Conservation (phyloP, 257 asterid species). For the Solanum rostratum region DNA sequence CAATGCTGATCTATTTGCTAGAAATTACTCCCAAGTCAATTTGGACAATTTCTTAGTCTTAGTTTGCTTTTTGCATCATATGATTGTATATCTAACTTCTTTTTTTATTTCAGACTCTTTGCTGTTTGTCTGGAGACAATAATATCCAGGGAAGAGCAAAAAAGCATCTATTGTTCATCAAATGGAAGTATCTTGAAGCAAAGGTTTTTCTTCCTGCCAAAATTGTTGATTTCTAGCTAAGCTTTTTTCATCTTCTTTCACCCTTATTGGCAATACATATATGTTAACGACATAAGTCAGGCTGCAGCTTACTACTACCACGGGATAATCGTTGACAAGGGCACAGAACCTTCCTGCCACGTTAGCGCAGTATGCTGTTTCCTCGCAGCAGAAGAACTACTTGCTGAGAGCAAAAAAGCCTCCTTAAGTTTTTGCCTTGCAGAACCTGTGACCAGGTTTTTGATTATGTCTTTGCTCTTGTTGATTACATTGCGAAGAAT, state of each 20-base stretch:
- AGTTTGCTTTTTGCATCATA: not conserved
- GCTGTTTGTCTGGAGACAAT: constrained; percentile 29
- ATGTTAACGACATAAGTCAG: constrained; percentile 9
- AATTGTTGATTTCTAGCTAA: not conserved
- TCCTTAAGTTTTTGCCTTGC: constrained; percentile 74
- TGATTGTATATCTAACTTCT: not conserved
- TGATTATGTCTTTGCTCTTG: not conserved
- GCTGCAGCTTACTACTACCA: constrained; percentile 88
- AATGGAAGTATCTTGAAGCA: constrained; percentile 74
- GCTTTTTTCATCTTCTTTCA: not conserved
- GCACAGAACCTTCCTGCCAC: constrained; percentile 53
- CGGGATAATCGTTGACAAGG: constrained; percentile 58
- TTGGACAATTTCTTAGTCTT: not conserved
- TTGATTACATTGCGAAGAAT: not conserved
- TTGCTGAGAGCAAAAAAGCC: constrained; percentile 67
- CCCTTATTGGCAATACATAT: not conserved
- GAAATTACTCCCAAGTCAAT: not conserved
- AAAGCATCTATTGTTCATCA: constrained; percentile 63
- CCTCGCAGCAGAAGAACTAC: constrained; percentile 60
- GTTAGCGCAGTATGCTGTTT: constrained; percentile 52
- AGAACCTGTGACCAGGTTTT: constrained; percentile 65
- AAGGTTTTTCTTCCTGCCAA: constrained; percentile 29
- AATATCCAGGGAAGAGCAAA: constrained; percentile 15
- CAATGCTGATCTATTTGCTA: not conserved
- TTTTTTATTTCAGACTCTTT: constrained; percentile 37